Evolutionary conservation across 2,329 filamentous ascomycete species (phyloP), one percentile per base, ranked within the genome.

Genomic region (Knoxdaviesia proteae): DNA sequence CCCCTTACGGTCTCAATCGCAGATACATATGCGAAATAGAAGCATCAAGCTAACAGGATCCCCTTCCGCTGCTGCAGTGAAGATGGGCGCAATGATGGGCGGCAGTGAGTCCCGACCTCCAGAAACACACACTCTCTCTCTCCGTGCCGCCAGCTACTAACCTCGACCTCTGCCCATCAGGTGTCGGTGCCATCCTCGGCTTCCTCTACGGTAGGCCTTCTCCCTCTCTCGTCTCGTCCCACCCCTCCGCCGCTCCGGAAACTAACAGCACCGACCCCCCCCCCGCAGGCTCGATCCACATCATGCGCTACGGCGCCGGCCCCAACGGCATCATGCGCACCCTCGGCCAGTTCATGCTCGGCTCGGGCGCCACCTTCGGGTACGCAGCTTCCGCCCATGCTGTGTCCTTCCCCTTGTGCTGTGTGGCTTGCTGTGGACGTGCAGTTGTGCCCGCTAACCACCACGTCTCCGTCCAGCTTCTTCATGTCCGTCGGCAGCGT

Each of bases 401-500:
- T 8, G 7, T 29, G 11, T 31, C 31, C 34, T 37, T 31, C 11
- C 42, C 11, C 36, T 3, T 3, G 20, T 20, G 20, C 20, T 20
- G 2, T 20, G 20, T 3, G 20, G 36, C n/a, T 30, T 38, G 7
- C 3, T 35, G 36, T 29, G 6, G n/a, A 9, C 3, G 36, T 38
- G 36, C 20, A 20, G 20, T 20, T 20, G 20, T 20, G 20, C 20
- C 20, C 20, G 20, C 20, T 20, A 20, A 20, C 20, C 20, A 20
- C 20, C 20, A 20, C 20, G 20, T n/a, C 7, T 29, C 3, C 2
- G 7, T 43, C 20, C 49, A 78, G 74, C 30, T 94, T 96, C 65
- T 98, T 98, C 71, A 98, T 98, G 90, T 88, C 84, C 45, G 94
- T 98, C 52, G 90, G 90, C 51, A 94, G 84, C 52, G 87, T 93